Base-by-base conservation (phyloP, 2,329 filamentous ascomycete species). In the Shiraia sp. region DNA sequence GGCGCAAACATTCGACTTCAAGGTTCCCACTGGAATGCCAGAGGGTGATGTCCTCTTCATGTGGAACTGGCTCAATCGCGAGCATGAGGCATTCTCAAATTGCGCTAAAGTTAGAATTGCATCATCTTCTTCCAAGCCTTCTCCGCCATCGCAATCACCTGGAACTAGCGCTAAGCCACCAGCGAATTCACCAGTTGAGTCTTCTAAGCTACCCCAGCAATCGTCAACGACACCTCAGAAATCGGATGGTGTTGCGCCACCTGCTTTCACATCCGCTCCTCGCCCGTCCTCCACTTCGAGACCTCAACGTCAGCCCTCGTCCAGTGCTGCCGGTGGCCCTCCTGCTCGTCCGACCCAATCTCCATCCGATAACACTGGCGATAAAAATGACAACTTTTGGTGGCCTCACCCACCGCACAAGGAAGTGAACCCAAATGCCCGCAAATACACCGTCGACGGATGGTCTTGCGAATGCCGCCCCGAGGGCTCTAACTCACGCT, bases 11-110 rank as follows among this genome's bases (percentile, higher is more conserved):
- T 77, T 77, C 53, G 63, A 71, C 27, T 74, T 77, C 56, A 68
- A 57, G 4, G 68, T 77, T 4, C 75, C 75, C 0, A 59, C 50
- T 10, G 73, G 75, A 36, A 59, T 76, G 41, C 68, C 69, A 2
- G 42, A 59, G 4, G 74, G 73, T 7, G 54, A 65, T n/a, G 70
- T 66, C 10, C 49, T 77, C 12, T 76, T 77, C 44, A 69, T 67
- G 1, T 76, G 73, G 75, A 70, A 70, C 1, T 77, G 74, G 75
- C 57, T 75, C 32, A 77, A 77, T 38, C 69, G 75, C 17, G 73
- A 76, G 54, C 63, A 72, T 38, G 73, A 75, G 44, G 65, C 71
- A 44, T 72, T 70, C 47, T 72, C 72, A 68, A 72, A 71, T 38
- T 77, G 75, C 36, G 71, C 73, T 2, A 63, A 68, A 9, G 71